phyloP scores from a whole-genome alignment of 2,329 filamentous ascomycete species.

The Penicillium sp. region DNA sequence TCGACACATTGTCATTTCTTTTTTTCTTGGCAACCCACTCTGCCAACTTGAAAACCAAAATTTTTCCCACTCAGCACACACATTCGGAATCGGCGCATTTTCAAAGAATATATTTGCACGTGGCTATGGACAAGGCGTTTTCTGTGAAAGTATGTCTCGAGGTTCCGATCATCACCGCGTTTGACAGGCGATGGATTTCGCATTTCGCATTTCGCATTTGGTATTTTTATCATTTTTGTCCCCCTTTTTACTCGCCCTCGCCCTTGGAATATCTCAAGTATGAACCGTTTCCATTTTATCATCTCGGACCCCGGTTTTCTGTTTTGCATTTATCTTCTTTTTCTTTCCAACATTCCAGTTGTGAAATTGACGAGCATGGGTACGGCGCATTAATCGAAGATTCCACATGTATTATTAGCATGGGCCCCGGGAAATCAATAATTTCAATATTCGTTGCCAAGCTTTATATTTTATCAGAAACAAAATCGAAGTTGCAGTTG shows the following conservation, averaged over 20 bases:
- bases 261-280: neutral
- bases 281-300: neutral
- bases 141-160: neutral
- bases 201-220: neutral
- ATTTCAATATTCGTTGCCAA: neutral
- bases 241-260: neutral
- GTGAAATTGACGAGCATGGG: slow-evolving; percentile 21
- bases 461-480: too few relatives aligned
- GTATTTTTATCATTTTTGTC: neutral
- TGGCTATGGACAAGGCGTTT: neutral
- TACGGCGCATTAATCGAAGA: slow-evolving; percentile 17
- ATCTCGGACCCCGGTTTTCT: neutral
- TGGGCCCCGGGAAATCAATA: slow-evolving; percentile 12
- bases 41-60: too few relatives aligned
- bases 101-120: slow-evolving; percentile 1
- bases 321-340: slow-evolving; percentile 7
- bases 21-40: neutral
- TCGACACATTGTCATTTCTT: neutral
- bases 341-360: neutral
- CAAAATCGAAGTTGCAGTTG: neutral
- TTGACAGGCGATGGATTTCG: neutral
- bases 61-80: neutral
- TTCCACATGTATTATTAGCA: slow-evolving; percentile 26
- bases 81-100: slow-evolving; percentile 3
- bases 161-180: neutral